Conservation (phyloP, 2,329 filamentous ascomycete genomes). For the Neonectria coccinea region DNA sequence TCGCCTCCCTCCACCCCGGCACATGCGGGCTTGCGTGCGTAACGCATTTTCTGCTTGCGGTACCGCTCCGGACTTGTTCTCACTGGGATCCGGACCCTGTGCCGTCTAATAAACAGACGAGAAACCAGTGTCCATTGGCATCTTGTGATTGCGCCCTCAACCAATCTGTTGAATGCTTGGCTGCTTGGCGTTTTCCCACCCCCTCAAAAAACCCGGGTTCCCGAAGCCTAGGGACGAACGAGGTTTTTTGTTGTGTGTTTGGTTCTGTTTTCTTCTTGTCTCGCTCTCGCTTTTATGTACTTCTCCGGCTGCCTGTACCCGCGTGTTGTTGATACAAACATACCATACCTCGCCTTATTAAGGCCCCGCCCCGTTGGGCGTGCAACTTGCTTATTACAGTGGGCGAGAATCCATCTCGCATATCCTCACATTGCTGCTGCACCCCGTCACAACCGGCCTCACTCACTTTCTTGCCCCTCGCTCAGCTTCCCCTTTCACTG, state of each 20-base stretch:
- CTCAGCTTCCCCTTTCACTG: background rate
- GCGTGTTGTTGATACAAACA: background rate
- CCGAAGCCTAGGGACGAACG: background rate
- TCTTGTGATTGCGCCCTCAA: conserved; percentile 13
- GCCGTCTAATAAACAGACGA: background rate
- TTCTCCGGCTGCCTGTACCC: background rate
- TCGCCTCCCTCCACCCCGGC: conserved; percentile 20
- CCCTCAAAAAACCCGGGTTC: conserved; percentile 1
- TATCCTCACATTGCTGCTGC: background rate
- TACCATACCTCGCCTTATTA: no score
- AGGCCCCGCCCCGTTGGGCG: no score
- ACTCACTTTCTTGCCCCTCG: background rate
- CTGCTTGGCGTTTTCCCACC: conserved; percentile 1
- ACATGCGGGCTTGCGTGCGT: conserved; percentile 19
- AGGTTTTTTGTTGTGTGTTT: background rate
- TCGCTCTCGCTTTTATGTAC: background rate
- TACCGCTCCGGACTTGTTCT: background rate
- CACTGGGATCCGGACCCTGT: background rate
- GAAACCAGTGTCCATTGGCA: background rate
- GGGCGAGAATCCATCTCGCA: no score
- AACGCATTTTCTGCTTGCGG: background rate
- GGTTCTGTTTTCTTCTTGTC: background rate
- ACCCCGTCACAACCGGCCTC: background rate
- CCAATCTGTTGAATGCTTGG: conserved; percentile 27
- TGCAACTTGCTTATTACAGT: no score